Percentiles rank a stretch among this genome's conserved stretches.
These are phyloP conservation scores for Trametes pubescens DNA, from an alignment of 1,284 basidiomycete species.

Conservation along the genomic window DNA sequence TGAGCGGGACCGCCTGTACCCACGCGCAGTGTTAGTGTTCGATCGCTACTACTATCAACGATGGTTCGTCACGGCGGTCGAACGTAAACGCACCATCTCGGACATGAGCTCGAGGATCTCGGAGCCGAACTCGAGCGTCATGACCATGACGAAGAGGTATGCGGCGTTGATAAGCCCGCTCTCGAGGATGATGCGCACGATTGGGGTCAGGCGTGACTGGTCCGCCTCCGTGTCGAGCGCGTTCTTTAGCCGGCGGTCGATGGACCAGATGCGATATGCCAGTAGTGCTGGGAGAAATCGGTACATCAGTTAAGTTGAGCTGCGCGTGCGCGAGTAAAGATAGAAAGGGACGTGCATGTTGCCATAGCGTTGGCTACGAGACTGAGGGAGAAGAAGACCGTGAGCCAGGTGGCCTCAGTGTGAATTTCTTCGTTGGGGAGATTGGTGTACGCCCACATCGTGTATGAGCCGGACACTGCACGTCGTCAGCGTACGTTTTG, in stretches of 20 bases:
- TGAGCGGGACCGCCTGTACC: slow-evolving; percentile 8
- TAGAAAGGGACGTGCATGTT: slow-evolving; percentile 19
- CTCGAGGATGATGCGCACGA: slow-evolving; percentile 32
- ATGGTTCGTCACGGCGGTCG: neutral
- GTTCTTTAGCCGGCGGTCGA: slow-evolving; percentile 8
- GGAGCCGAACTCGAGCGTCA: slow-evolving; percentile 21
- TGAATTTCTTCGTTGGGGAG: slow-evolving; percentile 13
- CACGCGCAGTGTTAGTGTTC: neutral
- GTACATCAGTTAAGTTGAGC: neutral
- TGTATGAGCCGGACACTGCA: slow-evolving; percentile 15
- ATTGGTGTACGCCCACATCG: slow-evolving; percentile 24
- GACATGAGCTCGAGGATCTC: slow-evolving; percentile 30
- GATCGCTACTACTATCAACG: neutral
- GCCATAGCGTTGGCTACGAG: slow-evolving; percentile 33
- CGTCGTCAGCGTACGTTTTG: neutral
- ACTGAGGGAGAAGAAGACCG: slow-evolving; percentile 30
- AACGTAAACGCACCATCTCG: slow-evolving; percentile 24
- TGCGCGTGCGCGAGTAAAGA: too few relatives aligned
- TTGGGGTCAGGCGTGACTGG: slow-evolving; percentile 15
- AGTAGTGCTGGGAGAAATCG: slow-evolving; percentile 17
- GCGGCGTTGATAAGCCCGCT: slow-evolving; percentile 31
- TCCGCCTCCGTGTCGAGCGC: slow-evolving; percentile 2
- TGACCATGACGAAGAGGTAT: slow-evolving; percentile 29
- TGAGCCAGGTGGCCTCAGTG: slow-evolving; percentile 22
- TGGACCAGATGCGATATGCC: slow-evolving; percentile 27